phyloP scores from a whole-genome alignment of 2,329 filamentous ascomycete species.

The Alternaria solani region DNA sequence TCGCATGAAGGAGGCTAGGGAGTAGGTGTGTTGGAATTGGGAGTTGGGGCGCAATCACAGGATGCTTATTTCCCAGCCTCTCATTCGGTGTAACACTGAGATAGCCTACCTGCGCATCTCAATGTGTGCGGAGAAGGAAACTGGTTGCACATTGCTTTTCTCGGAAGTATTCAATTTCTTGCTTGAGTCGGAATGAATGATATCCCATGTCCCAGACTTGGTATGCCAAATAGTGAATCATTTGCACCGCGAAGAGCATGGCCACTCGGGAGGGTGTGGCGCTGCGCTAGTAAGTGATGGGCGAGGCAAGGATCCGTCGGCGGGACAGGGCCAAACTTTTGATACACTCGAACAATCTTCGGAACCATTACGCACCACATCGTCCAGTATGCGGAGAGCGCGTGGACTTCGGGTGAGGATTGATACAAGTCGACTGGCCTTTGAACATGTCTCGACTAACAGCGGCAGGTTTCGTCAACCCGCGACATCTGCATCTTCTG shows the following conservation, averaged over 20 bases:
- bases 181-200: background rate
- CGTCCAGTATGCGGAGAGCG: slow-evolving; percentile 41
- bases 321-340: slow-evolving; percentile 30
- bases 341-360: slow-evolving; percentile 11
- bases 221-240: background rate
- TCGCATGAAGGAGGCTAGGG: slow-evolving; percentile 41
- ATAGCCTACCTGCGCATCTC: background rate
- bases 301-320: slow-evolving; percentile 21
- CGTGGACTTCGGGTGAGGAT: slow-evolving; percentile 39
- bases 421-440: background rate
- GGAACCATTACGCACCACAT: slow-evolving; percentile 10
- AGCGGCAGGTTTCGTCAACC: slow-evolving; percentile 41
- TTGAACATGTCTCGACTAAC: slow-evolving; percentile 10
- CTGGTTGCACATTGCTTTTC: background rate
- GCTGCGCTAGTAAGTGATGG: background rate
- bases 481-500: slow-evolving; percentile 52
- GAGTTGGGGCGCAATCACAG: background rate
- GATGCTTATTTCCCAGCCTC: background rate
- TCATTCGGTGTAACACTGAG: background rate
- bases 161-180: background rate
- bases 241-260: background rate
- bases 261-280: background rate
- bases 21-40: slow-evolving; percentile 7
- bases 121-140: background rate
- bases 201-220: background rate